Conservation (phyloP, 108 stramenopile genomes). For the Pseudonitzschia multistriata region DNA sequence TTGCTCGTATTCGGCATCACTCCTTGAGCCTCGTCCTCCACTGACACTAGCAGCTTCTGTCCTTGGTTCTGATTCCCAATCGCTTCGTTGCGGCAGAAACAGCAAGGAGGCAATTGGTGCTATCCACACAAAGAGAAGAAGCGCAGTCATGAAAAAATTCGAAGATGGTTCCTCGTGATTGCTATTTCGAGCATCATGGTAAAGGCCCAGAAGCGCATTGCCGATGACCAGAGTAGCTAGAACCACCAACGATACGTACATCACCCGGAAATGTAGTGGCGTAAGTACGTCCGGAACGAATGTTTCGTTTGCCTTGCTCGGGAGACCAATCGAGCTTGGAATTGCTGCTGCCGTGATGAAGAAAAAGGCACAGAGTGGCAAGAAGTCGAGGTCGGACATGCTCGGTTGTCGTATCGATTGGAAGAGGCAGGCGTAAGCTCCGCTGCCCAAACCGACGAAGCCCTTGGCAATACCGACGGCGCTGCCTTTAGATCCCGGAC, state of each 20-base stretch:
- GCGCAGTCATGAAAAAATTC: conserved; percentile 49
- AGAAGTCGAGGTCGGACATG: conserved; percentile 62
- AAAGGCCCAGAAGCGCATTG: conserved; percentile 43
- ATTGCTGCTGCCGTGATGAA: conserved; percentile 54
- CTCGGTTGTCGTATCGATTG: conserved; percentile 43
- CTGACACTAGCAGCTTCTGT: neutral
- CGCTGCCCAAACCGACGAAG: conserved; percentile 77
- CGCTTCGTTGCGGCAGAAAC: conserved; percentile 46
- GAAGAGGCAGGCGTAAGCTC: conserved; percentile 50
- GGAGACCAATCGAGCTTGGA: conserved; percentile 60
- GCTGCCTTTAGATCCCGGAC: conserved; percentile 67
- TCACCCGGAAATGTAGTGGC: conserved; percentile 57
- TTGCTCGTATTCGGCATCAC: conserved; percentile 30
- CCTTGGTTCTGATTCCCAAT: conserved; percentile 1
- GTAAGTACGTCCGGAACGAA: conserved; percentile 57
- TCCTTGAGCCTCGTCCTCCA: conserved; percentile 1
- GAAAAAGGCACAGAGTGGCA: conserved; percentile 76
- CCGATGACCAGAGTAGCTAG: conserved; percentile 64
- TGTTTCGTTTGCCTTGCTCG: conserved; percentile 40
- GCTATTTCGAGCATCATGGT: conserved; percentile 13
- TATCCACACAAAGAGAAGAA: conserved; percentile 64
- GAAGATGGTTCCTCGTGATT: conserved; percentile 4
- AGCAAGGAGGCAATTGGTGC: conserved; percentile 56
- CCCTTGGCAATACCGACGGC: conserved; percentile 88
- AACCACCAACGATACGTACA: conserved; percentile 59